A percentile compares a stretch with the other conserved stretches of the same genome.
Evolutionary conservation across 2,329 filamentous ascomycete genomes (phyloP).

Genomic region (Aspergillus quadrilineatus): DNA sequence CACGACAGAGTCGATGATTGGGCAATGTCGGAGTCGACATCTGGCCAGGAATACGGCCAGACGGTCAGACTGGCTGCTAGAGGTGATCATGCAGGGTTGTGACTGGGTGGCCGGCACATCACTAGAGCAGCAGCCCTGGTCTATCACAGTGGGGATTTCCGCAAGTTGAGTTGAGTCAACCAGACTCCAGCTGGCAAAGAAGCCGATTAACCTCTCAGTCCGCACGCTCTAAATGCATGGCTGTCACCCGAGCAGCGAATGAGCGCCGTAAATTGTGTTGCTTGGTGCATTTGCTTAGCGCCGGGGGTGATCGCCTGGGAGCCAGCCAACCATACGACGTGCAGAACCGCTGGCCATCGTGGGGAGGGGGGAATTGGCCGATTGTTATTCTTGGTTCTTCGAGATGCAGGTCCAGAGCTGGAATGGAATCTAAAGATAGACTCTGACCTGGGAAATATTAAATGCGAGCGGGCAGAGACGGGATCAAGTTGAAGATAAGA

Average conservation of each 20-base stretch:
- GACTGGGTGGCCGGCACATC: slow-evolving; percentile 28
- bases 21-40: slow-evolving; percentile 5
- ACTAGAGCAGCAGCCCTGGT: slow-evolving; percentile 24
- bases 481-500: neutral
- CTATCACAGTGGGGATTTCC: slow-evolving; percentile 35
- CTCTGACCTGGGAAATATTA: neutral
- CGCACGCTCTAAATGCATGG: slow-evolving; percentile 19
- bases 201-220: slow-evolving; percentile 11
- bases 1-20: slow-evolving; percentile 18
- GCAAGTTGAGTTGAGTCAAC: slow-evolving; percentile 3
- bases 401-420: neutral
- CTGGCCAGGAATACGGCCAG: slow-evolving; percentile 10
- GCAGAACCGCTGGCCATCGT: slow-evolving; percentile 28
- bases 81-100: slow-evolving; percentile 12
- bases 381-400: neutral
- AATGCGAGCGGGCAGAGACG: neutral
- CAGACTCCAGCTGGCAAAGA: slow-evolving; percentile 10
- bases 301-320: slow-evolving; percentile 28
- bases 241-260: slow-evolving; percentile 23
- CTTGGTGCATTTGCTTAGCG: slow-evolving; percentile 28
- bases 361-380: neutral
- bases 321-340: slow-evolving; percentile 29
- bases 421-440: slow-evolving; percentile 12
- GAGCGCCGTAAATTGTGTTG: slow-evolving; percentile 19
- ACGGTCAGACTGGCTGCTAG: slow-evolving; percentile 4